These are phyloP conservation scores for Alternaria infectoria DNA, from an alignment of 2,329 filamentous ascomycete species.

Conservation along the genomic window DNA sequence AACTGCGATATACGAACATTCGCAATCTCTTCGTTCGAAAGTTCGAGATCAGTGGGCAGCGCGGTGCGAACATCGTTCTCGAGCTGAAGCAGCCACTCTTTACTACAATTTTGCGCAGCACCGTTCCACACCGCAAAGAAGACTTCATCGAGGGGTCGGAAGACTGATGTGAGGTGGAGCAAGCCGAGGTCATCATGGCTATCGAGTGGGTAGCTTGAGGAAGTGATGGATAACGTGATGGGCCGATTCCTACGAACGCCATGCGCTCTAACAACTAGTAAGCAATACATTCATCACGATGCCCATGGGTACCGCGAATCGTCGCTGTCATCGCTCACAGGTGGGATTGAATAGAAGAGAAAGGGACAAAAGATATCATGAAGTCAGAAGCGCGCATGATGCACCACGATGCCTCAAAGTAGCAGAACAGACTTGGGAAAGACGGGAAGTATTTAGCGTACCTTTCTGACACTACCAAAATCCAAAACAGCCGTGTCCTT, in stretches of 20 bases:
- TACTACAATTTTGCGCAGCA: slow-evolving; percentile 63
- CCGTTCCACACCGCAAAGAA: slow-evolving; percentile 73
- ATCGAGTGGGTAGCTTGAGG: slow-evolving; percentile 67
- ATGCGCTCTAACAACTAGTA: slow-evolving; percentile 62
- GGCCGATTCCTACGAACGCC: slow-evolving; percentile 73
- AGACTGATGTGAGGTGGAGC: slow-evolving; percentile 65
- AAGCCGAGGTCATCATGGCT: slow-evolving; percentile 62
- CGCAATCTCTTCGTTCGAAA: slow-evolving; percentile 60
- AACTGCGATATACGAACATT: slow-evolving; percentile 67
- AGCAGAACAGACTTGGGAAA: neutral
- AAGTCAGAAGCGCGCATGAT: neutral
- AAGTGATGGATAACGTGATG: slow-evolving; percentile 71
- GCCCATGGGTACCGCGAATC: neutral
- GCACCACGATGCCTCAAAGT: neutral
- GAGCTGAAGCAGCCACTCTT: slow-evolving; percentile 63
- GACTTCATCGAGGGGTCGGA: slow-evolving; percentile 69
- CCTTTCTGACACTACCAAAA: slow-evolving; percentile 36
- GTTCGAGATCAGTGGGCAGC: slow-evolving; percentile 59
- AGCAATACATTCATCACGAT: neutral
- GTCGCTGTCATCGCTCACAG: neutral
- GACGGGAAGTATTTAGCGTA: neutral
- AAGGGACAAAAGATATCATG: neutral
- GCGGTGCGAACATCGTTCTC: slow-evolving; percentile 68
- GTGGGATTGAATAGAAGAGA: neutral
- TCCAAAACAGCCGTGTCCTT: slow-evolving; percentile 29